Percentiles rank a stretch among this genome's conserved stretches.
Evolutionary conservation across 2,329 filamentous ascomycete genomes (phyloP).

Genomic region (Paraphaeosphaeria minitans): DNA sequence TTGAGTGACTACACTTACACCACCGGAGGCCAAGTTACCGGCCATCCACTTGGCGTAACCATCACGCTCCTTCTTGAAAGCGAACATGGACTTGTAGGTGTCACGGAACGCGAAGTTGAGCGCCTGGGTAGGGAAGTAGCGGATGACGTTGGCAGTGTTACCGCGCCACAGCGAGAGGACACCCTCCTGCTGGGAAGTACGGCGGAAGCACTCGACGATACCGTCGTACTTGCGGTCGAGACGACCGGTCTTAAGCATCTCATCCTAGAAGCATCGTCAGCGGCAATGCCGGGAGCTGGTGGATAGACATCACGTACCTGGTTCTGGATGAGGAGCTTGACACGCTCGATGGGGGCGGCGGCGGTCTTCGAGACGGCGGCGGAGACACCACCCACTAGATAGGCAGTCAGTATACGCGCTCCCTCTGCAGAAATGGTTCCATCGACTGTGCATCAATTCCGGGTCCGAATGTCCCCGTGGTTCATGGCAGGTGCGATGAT

Average conservation of each 20-base stretch:
- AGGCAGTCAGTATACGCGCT: conserved; percentile 49
- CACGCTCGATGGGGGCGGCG: conserved; percentile 99
- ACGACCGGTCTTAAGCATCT: conserved; percentile 99
- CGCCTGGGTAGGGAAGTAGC: conserved; percentile 99
- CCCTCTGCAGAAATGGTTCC: conserved; percentile 14
- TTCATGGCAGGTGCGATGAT: conserved; percentile 23
- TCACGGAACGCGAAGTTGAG: conserved; percentile 99
- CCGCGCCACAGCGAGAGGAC: conserved; percentile 96
- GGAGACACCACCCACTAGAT: conserved; percentile 97
- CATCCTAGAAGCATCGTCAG: conserved; percentile 71
- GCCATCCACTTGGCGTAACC: conserved; percentile 99
- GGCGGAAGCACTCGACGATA: conserved; percentile 93
- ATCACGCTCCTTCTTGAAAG: conserved; percentile 99
- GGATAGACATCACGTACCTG: conserved; percentile 73
- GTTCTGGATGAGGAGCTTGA: conserved; percentile 99
- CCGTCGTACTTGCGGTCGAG: conserved; percentile 96
- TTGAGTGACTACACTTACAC: conserved; percentile 68
- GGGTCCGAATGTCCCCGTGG: conserved; percentile 31
- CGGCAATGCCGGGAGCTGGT: background rate
- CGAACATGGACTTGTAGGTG: conserved; percentile 99
- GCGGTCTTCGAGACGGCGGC: conserved; percentile 99
- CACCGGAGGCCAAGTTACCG: conserved; percentile 99
- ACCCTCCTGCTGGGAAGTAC: conserved; percentile 90
- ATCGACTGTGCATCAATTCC: conserved; percentile 16
- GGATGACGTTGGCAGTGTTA: conserved; percentile 99